Percentiles rank a stretch among this genome's conserved stretches.
phyloP scores from a whole-genome alignment of 768 basidiomycete genomes.

The Amanita subjunquillea region DNA sequence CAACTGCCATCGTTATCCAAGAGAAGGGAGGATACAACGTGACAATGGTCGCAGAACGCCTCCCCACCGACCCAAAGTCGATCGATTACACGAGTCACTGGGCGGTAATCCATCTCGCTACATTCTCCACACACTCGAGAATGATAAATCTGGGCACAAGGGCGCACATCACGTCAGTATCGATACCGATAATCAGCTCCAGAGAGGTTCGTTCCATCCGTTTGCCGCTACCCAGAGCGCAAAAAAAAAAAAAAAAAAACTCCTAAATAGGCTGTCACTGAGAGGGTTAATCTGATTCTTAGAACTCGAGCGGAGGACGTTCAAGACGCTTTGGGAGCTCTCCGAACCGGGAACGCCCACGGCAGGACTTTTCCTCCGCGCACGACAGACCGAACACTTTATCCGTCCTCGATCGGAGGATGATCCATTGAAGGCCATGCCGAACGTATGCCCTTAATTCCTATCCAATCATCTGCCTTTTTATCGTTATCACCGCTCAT shows the following conservation, averaged over 20 bases:
- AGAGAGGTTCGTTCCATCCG: slow-evolving; percentile 33
- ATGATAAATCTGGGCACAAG: slow-evolving; percentile 23
- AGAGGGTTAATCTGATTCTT: not conserved
- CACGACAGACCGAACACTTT: slow-evolving; percentile 55
- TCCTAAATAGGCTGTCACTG: not conserved
- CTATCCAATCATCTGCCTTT: not conserved
- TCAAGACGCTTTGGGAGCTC: slow-evolving; percentile 65
- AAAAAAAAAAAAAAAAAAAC: no score
- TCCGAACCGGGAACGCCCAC: slow-evolving; percentile 47
- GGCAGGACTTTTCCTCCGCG: slow-evolving; percentile 54
- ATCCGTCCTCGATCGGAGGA: slow-evolving; percentile 26
- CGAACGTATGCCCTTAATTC: slow-evolving; percentile 27
- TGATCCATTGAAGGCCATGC: slow-evolving; percentile 42
- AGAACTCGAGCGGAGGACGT: slow-evolving; percentile 68
- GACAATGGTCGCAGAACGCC: slow-evolving; percentile 57
- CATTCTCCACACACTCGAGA: not conserved
- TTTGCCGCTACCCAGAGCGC: no score
- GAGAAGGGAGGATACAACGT: slow-evolving; percentile 53
- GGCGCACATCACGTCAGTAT: slow-evolving; percentile 73
- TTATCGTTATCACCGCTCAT: not conserved
- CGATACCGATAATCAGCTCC: slow-evolving; percentile 37
- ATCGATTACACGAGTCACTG: slow-evolving; percentile 73
- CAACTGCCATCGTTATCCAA: slow-evolving; percentile 64
- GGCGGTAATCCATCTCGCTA: slow-evolving; percentile 46
- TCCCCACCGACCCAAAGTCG: slow-evolving; percentile 66